Conservation (phyloP, 257 asterid genomes). For the Solanum clarkiae region DNA sequence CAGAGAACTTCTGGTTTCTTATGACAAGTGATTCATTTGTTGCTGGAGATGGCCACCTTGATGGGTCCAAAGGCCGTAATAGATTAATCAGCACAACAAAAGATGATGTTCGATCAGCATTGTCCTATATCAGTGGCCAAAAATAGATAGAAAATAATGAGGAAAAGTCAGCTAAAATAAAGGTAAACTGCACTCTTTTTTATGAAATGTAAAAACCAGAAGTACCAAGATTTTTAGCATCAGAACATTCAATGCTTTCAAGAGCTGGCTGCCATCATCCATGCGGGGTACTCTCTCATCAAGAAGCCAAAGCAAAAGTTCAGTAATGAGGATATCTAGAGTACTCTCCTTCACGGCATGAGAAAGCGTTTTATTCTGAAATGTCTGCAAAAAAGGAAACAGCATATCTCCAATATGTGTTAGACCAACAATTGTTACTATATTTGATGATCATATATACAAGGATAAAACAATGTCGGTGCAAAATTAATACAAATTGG, state of each 20-base stretch:
- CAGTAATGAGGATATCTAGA: slow-evolving; percentile 82
- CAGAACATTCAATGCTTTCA: slow-evolving; percentile 92
- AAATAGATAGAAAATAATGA: slow-evolving; percentile 1
- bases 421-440: neutral
- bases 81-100: slow-evolving; percentile 88
- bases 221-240: slow-evolving; percentile 92
- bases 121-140: slow-evolving; percentile 45
- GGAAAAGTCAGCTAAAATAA: neutral
- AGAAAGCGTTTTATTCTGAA: slow-evolving; percentile 84
- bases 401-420: neutral
- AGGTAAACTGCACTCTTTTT: neutral
- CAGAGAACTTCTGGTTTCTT: slow-evolving; percentile 92
- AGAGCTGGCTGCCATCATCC: slow-evolving; percentile 99
- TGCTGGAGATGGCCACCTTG: slow-evolving; percentile 96
- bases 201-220: neutral
- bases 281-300: slow-evolving; percentile 95
- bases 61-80: slow-evolving; percentile 84
- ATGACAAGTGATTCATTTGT: slow-evolving; percentile 54
- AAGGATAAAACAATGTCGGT: neutral
- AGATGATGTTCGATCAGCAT: slow-evolving; percentile 93
- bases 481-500: neutral
- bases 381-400: slow-evolving; percentile 43
- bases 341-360: slow-evolving; percentile 88
- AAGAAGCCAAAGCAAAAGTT: slow-evolving; percentile 95
- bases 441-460: neutral